Base-by-base conservation (phyloP, 768 basidiomycete genomes). In the Filobasidium floriforme region DNA sequence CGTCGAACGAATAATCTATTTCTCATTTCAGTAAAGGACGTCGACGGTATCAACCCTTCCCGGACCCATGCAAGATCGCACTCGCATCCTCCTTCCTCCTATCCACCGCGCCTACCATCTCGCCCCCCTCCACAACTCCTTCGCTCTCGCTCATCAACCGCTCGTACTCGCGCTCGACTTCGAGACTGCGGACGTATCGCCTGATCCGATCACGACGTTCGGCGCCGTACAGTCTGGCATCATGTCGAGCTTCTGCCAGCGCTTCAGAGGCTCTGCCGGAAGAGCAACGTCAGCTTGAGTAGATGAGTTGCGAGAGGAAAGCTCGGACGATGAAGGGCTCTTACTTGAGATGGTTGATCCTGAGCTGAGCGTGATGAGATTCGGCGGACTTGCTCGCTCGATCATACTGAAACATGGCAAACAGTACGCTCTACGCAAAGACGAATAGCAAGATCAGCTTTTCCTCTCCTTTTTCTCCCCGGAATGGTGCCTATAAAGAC, bases 171-270 rank as follows among this genome's bases (percentile, higher is more conserved):
- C 60, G 61, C 46, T 76, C 59, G 7, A 75, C 72, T 52, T 75
- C 71, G 18, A 60, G 54, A 55, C 71, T 70, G 15, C 76, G 63
- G 0, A 78, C 75, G 24, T 69, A 41, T 1, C 75, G 67, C 14
- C 75, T 69, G 51, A 78, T 78, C 46, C 70, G 69, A 61, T 78
- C 77, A 10, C 77, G 60, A 3, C 77, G 67, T 44, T 72, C 72
- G 19, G 67, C 69, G 32, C 77, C 77, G 55, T 73, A 70, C 10
- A 73, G 61, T 10, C 70, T 71, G n/a, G 77, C 77, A 68, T 78
- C 77, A 22, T 70, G 68, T 22, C 73, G 66, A 0, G 77, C 77
- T 55, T 74, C 70, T 1, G 77, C 77, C 0, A 78, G 63, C 0
- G 74, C 73, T 60, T 73, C 69, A 1, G 77, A 76, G 3, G 77